Evolutionary conservation across 495 filamentous ascomycete species (phyloP), one percentile per base, ranked within the genome.

Genomic region (Pyrenula aspistea): DNA sequence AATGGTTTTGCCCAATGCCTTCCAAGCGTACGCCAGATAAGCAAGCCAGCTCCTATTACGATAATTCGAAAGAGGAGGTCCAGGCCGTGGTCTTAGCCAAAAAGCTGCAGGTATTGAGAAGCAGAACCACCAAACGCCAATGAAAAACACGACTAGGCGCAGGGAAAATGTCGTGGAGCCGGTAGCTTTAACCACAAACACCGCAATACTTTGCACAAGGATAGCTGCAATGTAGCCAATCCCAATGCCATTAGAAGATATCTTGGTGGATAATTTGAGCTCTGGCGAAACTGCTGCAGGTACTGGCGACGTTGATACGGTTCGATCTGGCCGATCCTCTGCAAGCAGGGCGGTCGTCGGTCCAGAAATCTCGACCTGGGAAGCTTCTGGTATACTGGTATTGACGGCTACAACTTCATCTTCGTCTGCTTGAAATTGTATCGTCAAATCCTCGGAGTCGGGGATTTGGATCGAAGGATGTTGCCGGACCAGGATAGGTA

Each of bases 121-220:
- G 36, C 82, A 54, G 54, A 93, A 84, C 93, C 93, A 97, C 93
- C 93, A 98, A n/a, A 83, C 67, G 12, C 93, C 93, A 53, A 96
- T 83, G 47, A 89, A 65, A 63, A 94, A 91, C 10, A 98, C 77
- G 2, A 91, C 89, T 25, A 95, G 72, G 36, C 91, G 84, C 53
- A 93, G 77, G 2, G 85, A 86, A 70, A 87, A 85, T 0, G 85
- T 87, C 10, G 86, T 85, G 55, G 86, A 87, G n/a, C 80, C 76
- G 60, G 85, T 85, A 24, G 70, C 61, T 15, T 88, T 67, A 4
- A 94, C 75, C 22, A 94, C 78, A 10, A 83, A 61, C 53, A 96
- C 92, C 53, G 83, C 84, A 22, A 89, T 67, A 54, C 83, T 80
- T 67, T 96, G 90, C 51, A 95, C 70, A 54, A 88, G 79, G 11